Percentiles rank a stretch among this genome's conserved stretches.
phyloP scores from a whole-genome alignment of 768 basidiomycete genomes.

The Tylopilus subfusipes region DNA sequence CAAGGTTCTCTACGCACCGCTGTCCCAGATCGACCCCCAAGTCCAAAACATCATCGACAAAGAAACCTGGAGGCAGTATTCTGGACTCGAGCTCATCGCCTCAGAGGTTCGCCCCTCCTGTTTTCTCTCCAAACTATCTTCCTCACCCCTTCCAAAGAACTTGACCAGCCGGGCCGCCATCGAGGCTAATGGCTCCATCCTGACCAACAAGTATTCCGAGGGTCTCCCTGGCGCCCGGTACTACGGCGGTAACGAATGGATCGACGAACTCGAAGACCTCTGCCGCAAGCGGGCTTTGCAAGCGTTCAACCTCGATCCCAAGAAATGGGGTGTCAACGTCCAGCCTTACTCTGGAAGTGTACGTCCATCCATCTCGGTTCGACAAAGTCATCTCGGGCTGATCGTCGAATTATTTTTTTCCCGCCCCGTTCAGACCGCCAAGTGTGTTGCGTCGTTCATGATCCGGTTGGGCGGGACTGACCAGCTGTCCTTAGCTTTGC shows the following conservation, averaged over 20 bases:
- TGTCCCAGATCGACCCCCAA: conserved; percentile 90
- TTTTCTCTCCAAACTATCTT: background rate
- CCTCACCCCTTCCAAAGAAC: conserved; percentile 52
- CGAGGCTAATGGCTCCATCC: conserved; percentile 97
- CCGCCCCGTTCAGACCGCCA: conserved; percentile 62
- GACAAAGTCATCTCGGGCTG: conserved; percentile 2
- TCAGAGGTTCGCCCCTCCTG: conserved; percentile 68
- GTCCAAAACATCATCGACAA: conserved; percentile 98
- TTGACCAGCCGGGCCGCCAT: conserved; percentile 93
- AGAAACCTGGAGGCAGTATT: conserved; percentile 98
- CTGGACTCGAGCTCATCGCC: conserved; percentile 97
- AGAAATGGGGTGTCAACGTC: conserved; percentile 97
- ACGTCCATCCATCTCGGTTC: conserved; percentile 31
- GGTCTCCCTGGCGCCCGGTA: conserved; percentile 97
- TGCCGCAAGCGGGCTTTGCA: conserved; percentile 94
- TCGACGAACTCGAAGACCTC: conserved; percentile 92
- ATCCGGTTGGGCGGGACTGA: conserved; percentile 9
- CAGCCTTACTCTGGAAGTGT: conserved; percentile 96
- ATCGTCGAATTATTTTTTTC: conserved; percentile 5
- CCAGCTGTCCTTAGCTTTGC: conserved; percentile 66
- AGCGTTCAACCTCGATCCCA: conserved; percentile 93
- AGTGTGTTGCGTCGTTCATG: conserved; percentile 47
- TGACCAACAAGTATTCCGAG: conserved; percentile 99
- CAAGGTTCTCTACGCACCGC: conserved; percentile 82
- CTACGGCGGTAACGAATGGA: conserved; percentile 97